These are phyloP conservation scores for Mycena belliarum DNA, from an alignment of 768 basidiomycete genomes.

Conservation along the genomic window DNA sequence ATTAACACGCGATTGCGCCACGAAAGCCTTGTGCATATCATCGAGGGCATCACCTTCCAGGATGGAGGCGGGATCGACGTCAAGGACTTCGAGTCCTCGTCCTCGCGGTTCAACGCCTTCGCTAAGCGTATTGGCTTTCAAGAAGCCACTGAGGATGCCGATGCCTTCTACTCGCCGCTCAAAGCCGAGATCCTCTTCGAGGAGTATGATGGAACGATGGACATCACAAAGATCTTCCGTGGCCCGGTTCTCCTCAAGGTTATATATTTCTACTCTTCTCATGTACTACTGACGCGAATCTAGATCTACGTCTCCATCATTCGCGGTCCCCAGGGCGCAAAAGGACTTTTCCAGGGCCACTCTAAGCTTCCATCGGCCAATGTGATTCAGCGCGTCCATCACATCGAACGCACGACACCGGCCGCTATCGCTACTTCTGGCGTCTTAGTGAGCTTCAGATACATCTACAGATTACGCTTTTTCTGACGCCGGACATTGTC, in stretches of 20 bases:
- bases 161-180: conserved; percentile 9
- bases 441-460: conserved; percentile 2
- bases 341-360: conserved; percentile 1
- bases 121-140: conserved; percentile 4
- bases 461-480: too few relatives aligned
- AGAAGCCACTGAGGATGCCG: not conserved
- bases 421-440: not conserved
- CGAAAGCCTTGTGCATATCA: not conserved
- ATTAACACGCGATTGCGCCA: conserved; percentile 3
- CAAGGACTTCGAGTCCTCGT: not conserved
- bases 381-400: not conserved
- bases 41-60: not conserved
- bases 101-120: conserved; percentile 14
- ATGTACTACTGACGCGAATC: not conserved
- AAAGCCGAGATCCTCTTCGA: conserved; percentile 15
- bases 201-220: conserved; percentile 7
- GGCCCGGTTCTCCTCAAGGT: not conserved
- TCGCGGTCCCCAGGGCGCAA: conserved; percentile 1
- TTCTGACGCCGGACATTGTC: too few relatives aligned
- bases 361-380: not conserved
- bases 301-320: conserved; percentile 2
- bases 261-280: not conserved
- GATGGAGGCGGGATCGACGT: not conserved
- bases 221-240: conserved; percentile 2
- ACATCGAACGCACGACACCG: conserved; percentile 1